phyloP scores from a whole-genome alignment of 495 filamentous ascomycete genomes.

The Schizothecium vesticola region DNA sequence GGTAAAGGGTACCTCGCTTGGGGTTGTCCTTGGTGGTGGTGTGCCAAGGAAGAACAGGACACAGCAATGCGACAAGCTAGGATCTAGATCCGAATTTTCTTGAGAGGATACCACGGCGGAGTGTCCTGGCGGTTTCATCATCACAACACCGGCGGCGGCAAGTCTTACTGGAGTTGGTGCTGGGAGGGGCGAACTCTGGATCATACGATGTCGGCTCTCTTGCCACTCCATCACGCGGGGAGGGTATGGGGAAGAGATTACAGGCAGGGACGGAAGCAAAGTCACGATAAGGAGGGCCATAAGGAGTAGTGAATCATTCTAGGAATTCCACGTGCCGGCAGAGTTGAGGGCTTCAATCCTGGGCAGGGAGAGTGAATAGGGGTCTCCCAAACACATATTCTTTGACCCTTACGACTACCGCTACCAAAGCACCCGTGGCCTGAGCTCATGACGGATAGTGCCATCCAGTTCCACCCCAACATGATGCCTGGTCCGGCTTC shows the following conservation, averaged over 20 bases:
- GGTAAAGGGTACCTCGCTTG: background rate
- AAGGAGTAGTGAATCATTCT: background rate
- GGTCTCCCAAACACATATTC: background rate
- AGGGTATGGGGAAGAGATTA: background rate
- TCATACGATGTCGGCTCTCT: background rate
- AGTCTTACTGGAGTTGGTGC: background rate
- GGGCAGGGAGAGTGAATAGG: background rate
- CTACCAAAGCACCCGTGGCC: background rate
- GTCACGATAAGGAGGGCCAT: too few species aligned
- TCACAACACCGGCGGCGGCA: background rate
- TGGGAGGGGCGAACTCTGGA: background rate
- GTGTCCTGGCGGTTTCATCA: background rate
- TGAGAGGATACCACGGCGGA: background rate
- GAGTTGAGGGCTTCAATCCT: background rate
- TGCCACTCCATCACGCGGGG: background rate
- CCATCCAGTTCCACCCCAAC: background rate
- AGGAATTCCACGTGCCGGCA: background rate
- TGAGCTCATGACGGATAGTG: background rate
- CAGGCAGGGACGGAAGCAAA: background rate
- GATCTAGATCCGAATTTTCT: background rate
- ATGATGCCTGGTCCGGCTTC: background rate
- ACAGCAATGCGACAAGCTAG: background rate
- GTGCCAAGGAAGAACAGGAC: background rate
- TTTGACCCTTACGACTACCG: background rate
- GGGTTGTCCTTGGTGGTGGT: background rate